Evolutionary conservation across 2,329 filamentous ascomycete species (phyloP), one percentile per base, ranked within the genome.

Genomic region (Cladophialophora carrionii): DNA sequence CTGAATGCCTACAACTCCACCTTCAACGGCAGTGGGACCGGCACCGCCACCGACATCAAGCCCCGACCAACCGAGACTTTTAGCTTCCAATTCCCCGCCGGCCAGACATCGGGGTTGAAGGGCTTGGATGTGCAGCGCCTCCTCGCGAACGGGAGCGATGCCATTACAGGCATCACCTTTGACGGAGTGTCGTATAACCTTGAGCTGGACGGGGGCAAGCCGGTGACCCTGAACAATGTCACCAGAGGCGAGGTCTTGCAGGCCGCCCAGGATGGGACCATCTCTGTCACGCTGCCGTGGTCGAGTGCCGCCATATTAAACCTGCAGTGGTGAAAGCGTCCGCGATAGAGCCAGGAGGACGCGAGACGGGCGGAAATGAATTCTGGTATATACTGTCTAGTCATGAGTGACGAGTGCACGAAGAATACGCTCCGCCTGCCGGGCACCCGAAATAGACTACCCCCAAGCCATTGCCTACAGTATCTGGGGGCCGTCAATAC

Each of bases 171-270:
- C 0, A 82, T 88, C 51, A 84, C 84, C 0, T 88, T 82, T 77
- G 84, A 88, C 73, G 86, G 85, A 1, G 81, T 78, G 72, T 88
- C 84, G 67, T 89, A 86, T 68, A 85, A 88, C 70, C 83, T 82
- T 64, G 86, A 88, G 73, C 74, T 88, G 57, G 79, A 83, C 10
- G 69, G 77, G 3, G 87, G 86, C 0, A 76, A 73, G 72, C 84
- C 86, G 2, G 83, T 86, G 37, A 73, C 79, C 62, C 69, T 88
- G 74, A 63, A 66, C 0, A 88, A 89, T 71, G 80, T 86, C 14
- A 88, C 85, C 3, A 73, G 76, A 3, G 82, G 79, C 0, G 83
- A 87, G 76, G 79, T 31, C 26, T 73, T 79, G 0, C 34, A 54
- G 7, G 68, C 72, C 31, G 73, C 78, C 4, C 67, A 67, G 2